phyloP scores from a whole-genome alignment of 257 asterid species.

The Pogostemon cablin region DNA sequence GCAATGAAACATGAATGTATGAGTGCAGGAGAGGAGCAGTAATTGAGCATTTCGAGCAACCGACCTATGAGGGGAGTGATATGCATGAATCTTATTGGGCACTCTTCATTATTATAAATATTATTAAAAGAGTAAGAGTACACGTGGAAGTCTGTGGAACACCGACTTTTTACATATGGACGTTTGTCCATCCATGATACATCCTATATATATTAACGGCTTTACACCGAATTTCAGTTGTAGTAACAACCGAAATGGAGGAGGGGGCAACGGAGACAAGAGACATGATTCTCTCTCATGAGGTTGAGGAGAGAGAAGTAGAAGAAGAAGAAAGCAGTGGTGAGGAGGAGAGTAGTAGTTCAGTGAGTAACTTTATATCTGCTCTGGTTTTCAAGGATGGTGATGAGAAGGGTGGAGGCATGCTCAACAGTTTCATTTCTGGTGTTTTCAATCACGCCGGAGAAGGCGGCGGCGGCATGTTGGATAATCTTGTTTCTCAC shows the following conservation, averaged over 20 bases:
- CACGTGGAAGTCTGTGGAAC: constrained; percentile 38
- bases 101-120: no score
- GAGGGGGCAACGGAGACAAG: constrained; percentile 44
- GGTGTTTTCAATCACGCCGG: constrained; percentile 41
- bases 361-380: constrained; percentile 46
- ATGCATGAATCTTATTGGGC: constrained; percentile 23
- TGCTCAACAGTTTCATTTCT: constrained; percentile 44
- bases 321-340: not conserved
- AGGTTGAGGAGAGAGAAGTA: constrained; percentile 12
- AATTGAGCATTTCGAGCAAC: constrained; percentile 27
- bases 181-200: constrained; percentile 5
- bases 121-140: not conserved
- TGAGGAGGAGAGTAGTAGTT: constrained; percentile 39
- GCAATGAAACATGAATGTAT: no score
- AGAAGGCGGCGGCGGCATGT: constrained; percentile 31
- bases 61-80: constrained; percentile 30
- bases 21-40: not conserved
- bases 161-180: constrained; percentile 18
- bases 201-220: no score
- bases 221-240: no score
- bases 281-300: constrained; percentile 36
- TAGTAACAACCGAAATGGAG: constrained; percentile 36
- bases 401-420: constrained; percentile 37
- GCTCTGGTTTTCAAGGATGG: constrained; percentile 37
- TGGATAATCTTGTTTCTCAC: constrained; percentile 48